Base-by-base conservation (phyloP, 2,329 filamentous ascomycete species). In the Cordyceps tenuipes region DNA sequence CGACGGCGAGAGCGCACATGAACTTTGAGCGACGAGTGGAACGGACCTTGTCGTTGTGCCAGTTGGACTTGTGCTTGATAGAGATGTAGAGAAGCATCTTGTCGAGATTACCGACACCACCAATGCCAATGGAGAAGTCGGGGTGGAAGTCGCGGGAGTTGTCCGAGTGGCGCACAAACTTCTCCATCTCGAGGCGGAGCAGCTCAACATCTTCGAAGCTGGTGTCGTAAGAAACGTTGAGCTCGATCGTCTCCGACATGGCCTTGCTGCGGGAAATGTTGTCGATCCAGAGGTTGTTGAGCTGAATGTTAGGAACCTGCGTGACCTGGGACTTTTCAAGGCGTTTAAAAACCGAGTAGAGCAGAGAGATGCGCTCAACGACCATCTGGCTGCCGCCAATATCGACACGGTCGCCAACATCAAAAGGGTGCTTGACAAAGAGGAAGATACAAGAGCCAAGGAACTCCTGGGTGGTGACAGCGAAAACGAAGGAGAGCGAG, bases 381-480 rank as follows among this genome's bases (percentile, higher is more conserved):
- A 91, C 80, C 66, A 96, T 85, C 66, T 85, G 81, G 64, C 87
- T 81, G 17, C 79, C 79, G 57, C 72, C 76, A 64, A 97, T 88
- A 67, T 97, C 91, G 48, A 97, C 90, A 29, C 94, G 87, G 72
- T 99, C 94, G 63, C 93, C 92, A 23, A 97, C 91, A 71, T 99
- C 94, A 72, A 89, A 97, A 0, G 94, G 93, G 72, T 99, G 94
- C 79, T 99, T 99, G 78, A 97, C 91, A 68, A 99, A 99, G 1
- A 99, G 78, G 78, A 99, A 99, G 69, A 99, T 96, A 77, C 93
- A 97, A 43, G 92, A 97, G 68, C 93, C 93, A n/a, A 99, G 83
- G 64, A 99, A 89, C 73, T 99, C 94, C 74, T 97, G 92, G 3
- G 88, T 87, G 1, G 92, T 97, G 60, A 88, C 88, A 26, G 92